Evolutionary conservation across 345 rosid species (phyloP).

Genomic region (Turritis glabra): DNA sequence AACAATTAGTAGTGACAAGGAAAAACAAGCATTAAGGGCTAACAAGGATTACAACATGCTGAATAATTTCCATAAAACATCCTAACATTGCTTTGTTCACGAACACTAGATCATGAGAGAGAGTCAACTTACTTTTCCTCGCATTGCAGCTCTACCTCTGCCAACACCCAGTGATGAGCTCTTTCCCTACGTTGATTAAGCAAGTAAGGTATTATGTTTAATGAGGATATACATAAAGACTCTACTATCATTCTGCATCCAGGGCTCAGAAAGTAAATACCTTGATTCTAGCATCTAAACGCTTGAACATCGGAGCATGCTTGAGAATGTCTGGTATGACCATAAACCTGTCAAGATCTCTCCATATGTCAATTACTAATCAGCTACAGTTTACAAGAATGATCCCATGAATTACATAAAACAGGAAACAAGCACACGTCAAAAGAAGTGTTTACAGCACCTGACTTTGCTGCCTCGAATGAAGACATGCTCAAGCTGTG

Average conservation of each 20-base stretch:
- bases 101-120: neutral
- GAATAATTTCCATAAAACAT: neutral
- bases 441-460: slow-evolving; percentile 39
- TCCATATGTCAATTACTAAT: neutral
- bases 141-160: slow-evolving; percentile 98
- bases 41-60: neutral
- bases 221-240: neutral
- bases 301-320: slow-evolving; percentile 99
- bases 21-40: neutral
- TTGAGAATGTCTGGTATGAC: slow-evolving; percentile 99
- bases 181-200: slow-evolving; percentile 71
- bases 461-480: slow-evolving; percentile 99
- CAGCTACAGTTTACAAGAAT: neutral
- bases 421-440: neutral
- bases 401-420: neutral
- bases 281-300: slow-evolving; percentile 98
- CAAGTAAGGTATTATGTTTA: neutral
- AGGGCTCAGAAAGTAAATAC: slow-evolving; percentile 38
- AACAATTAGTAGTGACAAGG: slow-evolving; percentile 19
- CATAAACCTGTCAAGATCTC: slow-evolving; percentile 71
- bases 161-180: slow-evolving; percentile 97
- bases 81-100: neutral
- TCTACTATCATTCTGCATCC: neutral
- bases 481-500: slow-evolving; percentile 97
- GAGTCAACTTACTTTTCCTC: slow-evolving; percentile 75